Evolutionary conservation across 345 rosid species (phyloP), one percentile per base, ranked within the genome.

Genomic region (Viola odorata): DNA sequence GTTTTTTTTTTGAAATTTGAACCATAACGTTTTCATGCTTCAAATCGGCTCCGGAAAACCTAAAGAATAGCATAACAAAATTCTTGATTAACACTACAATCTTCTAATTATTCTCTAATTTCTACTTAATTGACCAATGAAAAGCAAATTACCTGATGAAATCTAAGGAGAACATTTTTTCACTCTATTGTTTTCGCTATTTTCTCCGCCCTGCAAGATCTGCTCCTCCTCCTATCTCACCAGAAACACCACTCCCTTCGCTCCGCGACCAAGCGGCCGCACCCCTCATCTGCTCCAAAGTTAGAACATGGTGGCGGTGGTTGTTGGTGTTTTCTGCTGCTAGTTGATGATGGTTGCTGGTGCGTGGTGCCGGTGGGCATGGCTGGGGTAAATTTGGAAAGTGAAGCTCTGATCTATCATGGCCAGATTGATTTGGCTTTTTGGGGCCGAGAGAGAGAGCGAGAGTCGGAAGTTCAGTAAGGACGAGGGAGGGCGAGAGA

Each of bases 11-110:
- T n/a, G n/a, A n/a, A n/a, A n/a, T 91, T 63, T 89, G 98, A 50
- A 91, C 81, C 87, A 89, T 71, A 7, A 91, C 71, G 65, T 91
- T 91, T 17, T 91, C 96, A 4, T 96, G 98, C 69, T 91, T 91
- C 57, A 91, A 65, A 79, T 91, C 96, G 6, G 98, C 98, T 3
- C 92, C 98, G 51, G 85, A 92, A 73, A 92, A 92, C 68, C 98
- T 91, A 67, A 36, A 64, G 36, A 14, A 23, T 2, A 13, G 41
- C 1, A 17, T 3, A 23, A 9, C 15, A 23, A 23, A 23, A 0
- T 23, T 23, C 32, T 23, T 23, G 32, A 23, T 23, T 23, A 23
- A 51, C 23, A 8, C 9, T n/a, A 51, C 23, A 14, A 8, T 3
- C 8, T 14, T 5, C 56, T 17, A 9, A 53, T 53, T 38, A 36